Conservation (phyloP, 176 grass and related monocot species). For the Metroxylon sagu region DNA sequence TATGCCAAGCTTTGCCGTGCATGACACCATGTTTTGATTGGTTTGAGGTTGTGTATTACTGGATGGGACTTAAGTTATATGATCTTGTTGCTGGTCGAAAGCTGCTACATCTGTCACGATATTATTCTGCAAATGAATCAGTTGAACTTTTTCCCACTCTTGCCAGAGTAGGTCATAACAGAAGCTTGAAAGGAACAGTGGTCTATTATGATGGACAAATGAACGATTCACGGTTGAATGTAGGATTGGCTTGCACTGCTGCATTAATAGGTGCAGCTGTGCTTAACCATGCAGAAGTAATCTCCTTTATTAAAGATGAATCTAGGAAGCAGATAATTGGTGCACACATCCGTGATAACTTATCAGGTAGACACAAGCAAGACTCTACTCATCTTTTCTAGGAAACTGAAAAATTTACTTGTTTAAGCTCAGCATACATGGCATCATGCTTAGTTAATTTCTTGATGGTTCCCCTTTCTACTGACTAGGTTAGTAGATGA, state of each 20-base stretch:
- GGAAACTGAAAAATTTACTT: too few relatives aligned
- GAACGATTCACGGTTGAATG: constrained; percentile 89
- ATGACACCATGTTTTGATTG: constrained; percentile 99
- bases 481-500: too few relatives aligned
- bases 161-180: constrained; percentile 43
- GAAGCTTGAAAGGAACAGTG: constrained; percentile 82
- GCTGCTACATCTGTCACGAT: constrained; percentile 83
- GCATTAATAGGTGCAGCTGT: constrained; percentile 71
- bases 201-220: constrained; percentile 99
- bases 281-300: constrained; percentile 90
- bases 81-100: constrained; percentile 82
- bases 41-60: constrained; percentile 93
- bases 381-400: constrained; percentile 13
- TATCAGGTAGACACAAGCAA: constrained; percentile 83
- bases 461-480: too few relatives aligned
- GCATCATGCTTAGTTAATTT: too few relatives aligned
- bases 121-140: constrained; percentile 91
- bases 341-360: constrained; percentile 52
- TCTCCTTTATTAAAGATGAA: constrained; percentile 81
- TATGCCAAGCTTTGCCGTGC: constrained; percentile 85
- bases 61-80: constrained; percentile 86
- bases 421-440: too few relatives aligned
- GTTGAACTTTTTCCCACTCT: constrained; percentile 85
- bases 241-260: constrained; percentile 80
- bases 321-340: constrained; percentile 63